Conservation (phyloP, 169 alveolate species). For the Amoebophrya sp. region DNA sequence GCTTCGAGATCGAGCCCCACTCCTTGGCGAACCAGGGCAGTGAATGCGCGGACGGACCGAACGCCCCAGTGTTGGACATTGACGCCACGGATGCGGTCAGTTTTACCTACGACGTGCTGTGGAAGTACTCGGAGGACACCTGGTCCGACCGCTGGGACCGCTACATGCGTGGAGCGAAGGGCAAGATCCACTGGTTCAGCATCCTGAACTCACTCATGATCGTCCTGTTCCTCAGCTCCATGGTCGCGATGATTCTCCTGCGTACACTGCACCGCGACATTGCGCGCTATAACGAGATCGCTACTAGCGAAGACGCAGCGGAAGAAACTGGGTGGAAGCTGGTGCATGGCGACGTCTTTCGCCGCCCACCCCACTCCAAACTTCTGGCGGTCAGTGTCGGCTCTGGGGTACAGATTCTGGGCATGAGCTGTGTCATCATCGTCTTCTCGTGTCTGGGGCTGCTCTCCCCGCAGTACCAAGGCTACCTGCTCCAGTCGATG, state of each 20-base stretch:
- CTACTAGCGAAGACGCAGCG: conserved; percentile 42
- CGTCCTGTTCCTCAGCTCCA: conserved; percentile 59
- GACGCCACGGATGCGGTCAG: conserved; percentile 40
- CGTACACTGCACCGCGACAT: conserved; percentile 73
- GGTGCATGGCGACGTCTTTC: conserved; percentile 79
- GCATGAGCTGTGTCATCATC: conserved; percentile 64
- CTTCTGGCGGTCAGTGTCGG: conserved; percentile 70
- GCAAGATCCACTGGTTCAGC: conserved; percentile 77
- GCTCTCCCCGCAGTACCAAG: conserved; percentile 63
- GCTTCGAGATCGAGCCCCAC: conserved; percentile 55
- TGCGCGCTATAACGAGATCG: conserved; percentile 64
- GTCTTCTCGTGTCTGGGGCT: conserved; percentile 62
- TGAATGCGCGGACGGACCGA: conserved; percentile 30
- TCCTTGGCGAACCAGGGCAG: neutral
- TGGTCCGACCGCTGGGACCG: conserved; percentile 74
- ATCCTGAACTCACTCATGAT: conserved; percentile 68
- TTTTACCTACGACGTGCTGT: conserved; percentile 69
- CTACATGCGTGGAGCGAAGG: conserved; percentile 62
- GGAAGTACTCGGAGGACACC: conserved; percentile 57
- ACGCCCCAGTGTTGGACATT: conserved; percentile 34
- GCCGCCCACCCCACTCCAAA: conserved; percentile 68
- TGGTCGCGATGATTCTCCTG: conserved; percentile 69
- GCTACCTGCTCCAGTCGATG: conserved; percentile 63
- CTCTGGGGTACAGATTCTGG: conserved; percentile 66
- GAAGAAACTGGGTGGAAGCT: conserved; percentile 75